These are phyloP conservation scores for Colletotrichum costaricense DNA, from an alignment of 2,329 filamentous ascomycete genomes.

Conservation along the genomic window DNA sequence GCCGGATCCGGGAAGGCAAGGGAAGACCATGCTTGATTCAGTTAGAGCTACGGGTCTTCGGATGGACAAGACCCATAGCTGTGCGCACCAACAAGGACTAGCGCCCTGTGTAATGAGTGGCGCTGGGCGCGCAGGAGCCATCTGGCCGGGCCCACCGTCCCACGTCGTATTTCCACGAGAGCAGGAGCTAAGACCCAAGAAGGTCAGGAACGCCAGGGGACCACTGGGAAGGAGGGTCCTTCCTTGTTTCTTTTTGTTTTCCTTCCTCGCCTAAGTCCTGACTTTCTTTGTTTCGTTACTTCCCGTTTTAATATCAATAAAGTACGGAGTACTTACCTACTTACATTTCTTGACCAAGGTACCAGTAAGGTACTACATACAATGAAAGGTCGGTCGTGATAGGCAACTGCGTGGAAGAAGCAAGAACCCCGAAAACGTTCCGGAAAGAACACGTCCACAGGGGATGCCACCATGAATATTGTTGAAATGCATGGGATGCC, in stretches of 20 bases:
- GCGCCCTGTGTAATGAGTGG: conserved; percentile 23
- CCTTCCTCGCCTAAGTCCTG: background rate
- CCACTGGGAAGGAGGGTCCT: background rate
- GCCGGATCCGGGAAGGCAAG: conserved; percentile 21
- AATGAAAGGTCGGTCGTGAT: background rate
- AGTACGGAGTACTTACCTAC: too few relatives aligned
- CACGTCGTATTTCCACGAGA: background rate
- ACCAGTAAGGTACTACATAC: too few relatives aligned
- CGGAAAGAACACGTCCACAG: background rate
- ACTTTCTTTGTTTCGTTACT: background rate
- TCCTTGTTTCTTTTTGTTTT: background rate
- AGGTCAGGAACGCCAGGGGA: background rate
- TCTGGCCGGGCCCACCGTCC: background rate
- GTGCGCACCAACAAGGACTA: background rate
- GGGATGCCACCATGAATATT: too few relatives aligned
- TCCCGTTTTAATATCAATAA: background rate
- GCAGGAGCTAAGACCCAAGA: background rate
- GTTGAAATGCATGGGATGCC: too few relatives aligned
- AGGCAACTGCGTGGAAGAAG: background rate
- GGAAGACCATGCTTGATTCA: conserved; percentile 16
- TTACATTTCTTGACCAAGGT: too few relatives aligned
- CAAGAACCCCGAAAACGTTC: background rate
- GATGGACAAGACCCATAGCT: background rate
- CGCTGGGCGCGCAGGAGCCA: background rate
- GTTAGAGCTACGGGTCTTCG: conserved; percentile 16